Percentiles rank a stretch among this genome's conserved stretches.
These are phyloP conservation scores for Comarum palustre DNA, from an alignment of 306 rosid species.

Conservation along the genomic window DNA sequence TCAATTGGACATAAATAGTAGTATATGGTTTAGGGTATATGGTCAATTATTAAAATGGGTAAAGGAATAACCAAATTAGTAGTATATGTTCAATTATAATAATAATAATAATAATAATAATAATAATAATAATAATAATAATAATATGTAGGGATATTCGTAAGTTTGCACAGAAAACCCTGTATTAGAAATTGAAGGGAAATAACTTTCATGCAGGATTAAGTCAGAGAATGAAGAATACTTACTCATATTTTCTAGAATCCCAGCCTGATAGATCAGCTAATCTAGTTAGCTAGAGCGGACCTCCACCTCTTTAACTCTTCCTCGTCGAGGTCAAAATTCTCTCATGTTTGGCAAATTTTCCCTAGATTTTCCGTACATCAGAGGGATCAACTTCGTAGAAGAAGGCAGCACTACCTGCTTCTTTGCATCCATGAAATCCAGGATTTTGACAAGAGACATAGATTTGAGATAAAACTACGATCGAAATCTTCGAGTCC, in stretches of 20 bases:
- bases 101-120: too few species aligned
- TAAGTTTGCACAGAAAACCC: too few species aligned
- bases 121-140: too few species aligned
- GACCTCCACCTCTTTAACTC: not conserved
- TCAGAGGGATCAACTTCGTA: not conserved
- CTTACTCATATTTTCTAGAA: not conserved
- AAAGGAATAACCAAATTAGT: too few species aligned
- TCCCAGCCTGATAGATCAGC: not conserved
- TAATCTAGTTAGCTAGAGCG: rapidly evolving
- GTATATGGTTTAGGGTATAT: too few species aligned
- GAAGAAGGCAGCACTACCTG: not conserved
- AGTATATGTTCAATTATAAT: too few species aligned
- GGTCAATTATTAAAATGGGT: too few species aligned
- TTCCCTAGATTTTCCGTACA: not conserved
- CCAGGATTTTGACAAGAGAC: not conserved
- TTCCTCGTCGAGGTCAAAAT: not conserved
- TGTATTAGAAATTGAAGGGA: too few species aligned
- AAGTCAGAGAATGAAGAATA: not conserved
- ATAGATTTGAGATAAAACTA: not conserved
- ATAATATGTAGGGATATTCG: too few species aligned
- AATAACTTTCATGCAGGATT: too few species aligned
- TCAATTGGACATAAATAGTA: too few species aligned
- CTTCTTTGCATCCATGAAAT: not conserved
- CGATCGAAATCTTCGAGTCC: not conserved
- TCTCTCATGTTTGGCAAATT: not conserved